Conservation (phyloP, 2,329 filamentous ascomycete genomes). For the Aurifilum marmelostoma region DNA sequence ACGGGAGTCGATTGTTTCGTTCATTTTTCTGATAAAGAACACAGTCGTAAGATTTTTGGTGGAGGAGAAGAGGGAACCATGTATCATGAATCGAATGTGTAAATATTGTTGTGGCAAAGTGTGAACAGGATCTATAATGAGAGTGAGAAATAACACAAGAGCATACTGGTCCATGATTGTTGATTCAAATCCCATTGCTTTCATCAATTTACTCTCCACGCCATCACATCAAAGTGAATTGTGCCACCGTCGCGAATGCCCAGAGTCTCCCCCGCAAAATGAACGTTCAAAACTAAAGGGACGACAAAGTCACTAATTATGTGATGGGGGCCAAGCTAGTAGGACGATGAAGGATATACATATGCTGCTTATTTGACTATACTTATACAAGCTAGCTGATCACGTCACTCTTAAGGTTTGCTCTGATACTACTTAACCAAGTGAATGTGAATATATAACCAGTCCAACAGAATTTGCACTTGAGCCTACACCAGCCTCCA, state of each 20-base stretch:
- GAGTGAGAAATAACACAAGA: neutral
- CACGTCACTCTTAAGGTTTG: neutral
- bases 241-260: too few relatives aligned
- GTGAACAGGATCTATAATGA: neutral
- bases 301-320: neutral
- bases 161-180: neutral
- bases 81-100: neutral
- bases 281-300: neutral
- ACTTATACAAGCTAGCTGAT: neutral
- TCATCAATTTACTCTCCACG: too few relatives aligned
- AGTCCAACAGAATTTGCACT: neutral
- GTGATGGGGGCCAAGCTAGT: neutral
- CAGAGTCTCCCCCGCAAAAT: neutral
- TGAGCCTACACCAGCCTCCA: neutral
- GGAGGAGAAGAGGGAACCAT: neutral
- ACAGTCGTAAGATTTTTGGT: too few relatives aligned
- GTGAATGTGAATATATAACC: neutral
- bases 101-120: neutral
- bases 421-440: neutral
- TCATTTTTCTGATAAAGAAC: neutral
- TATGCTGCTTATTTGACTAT: too few relatives aligned
- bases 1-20: too few relatives aligned
- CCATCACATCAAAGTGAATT: too few relatives aligned
- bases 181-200: neutral
- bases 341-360: neutral